Evolutionary conservation across 192 early-diverging fungal species (phyloP).

Genomic region (Mortierella claussenii): DNA sequence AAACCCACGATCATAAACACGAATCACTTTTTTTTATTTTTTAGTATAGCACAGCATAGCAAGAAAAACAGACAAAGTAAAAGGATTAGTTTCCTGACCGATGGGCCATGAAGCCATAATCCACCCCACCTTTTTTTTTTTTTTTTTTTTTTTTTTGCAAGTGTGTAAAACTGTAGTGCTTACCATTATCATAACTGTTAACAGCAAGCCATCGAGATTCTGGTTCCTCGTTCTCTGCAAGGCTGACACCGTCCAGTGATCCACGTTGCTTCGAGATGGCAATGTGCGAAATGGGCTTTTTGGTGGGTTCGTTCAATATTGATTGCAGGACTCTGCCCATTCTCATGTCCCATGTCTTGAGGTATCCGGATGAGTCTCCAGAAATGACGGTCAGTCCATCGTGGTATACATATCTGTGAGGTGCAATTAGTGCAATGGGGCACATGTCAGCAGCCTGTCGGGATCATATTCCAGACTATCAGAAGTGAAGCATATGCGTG

Average conservation of each 20-base stretch:
- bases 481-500: background rate
- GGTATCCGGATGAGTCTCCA: slow-evolving; percentile 85
- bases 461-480: background rate
- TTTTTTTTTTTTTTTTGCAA: background rate
- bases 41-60: too few relatives aligned
- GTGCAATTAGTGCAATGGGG: background rate
- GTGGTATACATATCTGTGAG: slow-evolving; percentile 65
- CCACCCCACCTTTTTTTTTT: too few relatives aligned
- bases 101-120: too few relatives aligned
- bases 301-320: slow-evolving; percentile 69
- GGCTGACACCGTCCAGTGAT: slow-evolving; percentile 9
- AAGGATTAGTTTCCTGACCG: too few relatives aligned
- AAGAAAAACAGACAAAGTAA: too few relatives aligned
- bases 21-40: too few relatives aligned
- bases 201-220: slow-evolving; percentile 86
- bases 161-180: background rate
- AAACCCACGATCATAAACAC: slow-evolving; percentile 92
- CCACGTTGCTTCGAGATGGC: slow-evolving; percentile 58
- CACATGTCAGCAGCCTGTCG: too few relatives aligned
- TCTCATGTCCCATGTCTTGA: slow-evolving; percentile 95
- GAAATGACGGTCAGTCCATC: slow-evolving; percentile 80
- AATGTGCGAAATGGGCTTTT: slow-evolving; percentile 84
- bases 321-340: slow-evolving; percentile 61
- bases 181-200: slow-evolving; percentile 95
- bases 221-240: slow-evolving; percentile 57